Evolutionary conservation across 129 eudicot species (phyloP), one percentile per base, ranked within the genome.

Genomic region (Flaveria brownii): DNA sequence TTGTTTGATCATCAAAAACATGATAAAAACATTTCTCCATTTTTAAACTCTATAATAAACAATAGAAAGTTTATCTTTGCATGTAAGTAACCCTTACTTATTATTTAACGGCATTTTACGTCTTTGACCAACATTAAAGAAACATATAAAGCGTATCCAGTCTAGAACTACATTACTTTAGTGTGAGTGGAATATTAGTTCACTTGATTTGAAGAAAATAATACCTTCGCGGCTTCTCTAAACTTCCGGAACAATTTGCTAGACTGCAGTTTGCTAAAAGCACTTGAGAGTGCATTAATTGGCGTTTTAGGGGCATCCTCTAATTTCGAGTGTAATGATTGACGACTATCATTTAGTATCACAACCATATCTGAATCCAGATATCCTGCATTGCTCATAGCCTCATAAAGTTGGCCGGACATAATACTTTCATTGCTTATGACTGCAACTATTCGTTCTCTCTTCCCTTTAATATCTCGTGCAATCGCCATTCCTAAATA

Each of bases 321-420:
- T 9, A 76, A 60, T 81, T 90, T 93, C 41, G 90, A 92, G 51
- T 88, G 86, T 69, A 90, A 83, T 3, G 94, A 86, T 72, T 88
- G 96, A 45, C 86, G 96, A 25, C 86, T 90, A 71, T 93, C 98
- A 66, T 93, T 93, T 59, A 93, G 81, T 65, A 93, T 93, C 72
- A 93, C 98, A 72, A 93, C 75, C 95, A 93, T 80, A 82, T 93
- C 86, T 41, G 96, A 88, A 77, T 93, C 98, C 80, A 93, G 80
- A 78, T 88, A 90, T 50, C 98, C 98, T 43, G 98, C 96, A 82
- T 93, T 93, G 75, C 96, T 86, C 98, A 93, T 93, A 30, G 98
- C 98, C 89, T 93, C 98, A 50, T 93, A 93, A 74, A 90, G 88
- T 77, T 93, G 98, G 23, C 98, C 98, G 47, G 89, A 85, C 93